phyloP scores from a whole-genome alignment of 2,329 filamentous ascomycete genomes.

The Nemania abortiva region DNA sequence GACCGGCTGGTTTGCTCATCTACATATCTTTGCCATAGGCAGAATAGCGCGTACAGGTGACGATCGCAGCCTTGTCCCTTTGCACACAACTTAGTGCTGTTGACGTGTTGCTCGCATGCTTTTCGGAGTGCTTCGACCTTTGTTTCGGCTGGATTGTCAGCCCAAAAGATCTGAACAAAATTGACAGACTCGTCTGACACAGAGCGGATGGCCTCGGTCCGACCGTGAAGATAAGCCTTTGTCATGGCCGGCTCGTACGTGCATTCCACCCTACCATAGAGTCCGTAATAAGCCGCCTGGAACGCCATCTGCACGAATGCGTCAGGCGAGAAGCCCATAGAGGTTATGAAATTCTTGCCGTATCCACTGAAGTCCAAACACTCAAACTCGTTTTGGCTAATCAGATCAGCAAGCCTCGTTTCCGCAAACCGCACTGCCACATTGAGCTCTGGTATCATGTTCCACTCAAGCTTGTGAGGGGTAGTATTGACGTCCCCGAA shows the following conservation, averaged over 20 bases:
- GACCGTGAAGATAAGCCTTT: conserved; percentile 90
- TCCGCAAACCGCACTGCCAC: conserved; percentile 96
- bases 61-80: conserved; percentile 93
- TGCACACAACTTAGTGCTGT: conserved; percentile 83
- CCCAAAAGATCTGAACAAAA: conserved; percentile 96
- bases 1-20: conserved; percentile 74
- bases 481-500: conserved; percentile 95
- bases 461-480: conserved; percentile 97
- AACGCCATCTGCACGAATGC: conserved; percentile 99
- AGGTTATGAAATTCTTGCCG: conserved; percentile 97
- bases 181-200: conserved; percentile 86
- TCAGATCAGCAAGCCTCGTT: conserved; percentile 91
- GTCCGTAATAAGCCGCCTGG: conserved; percentile 96
- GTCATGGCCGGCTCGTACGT: conserved; percentile 99
- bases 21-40: conserved; percentile 90
- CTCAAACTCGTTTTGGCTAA: conserved; percentile 95
- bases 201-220: conserved; percentile 91
- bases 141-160: conserved; percentile 81
- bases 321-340: conserved; percentile 95
- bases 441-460: conserved; percentile 91
- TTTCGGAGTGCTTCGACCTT: conserved; percentile 89
- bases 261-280: conserved; percentile 93
- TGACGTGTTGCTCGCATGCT: conserved; percentile 85
- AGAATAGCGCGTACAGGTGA: conserved; percentile 93
- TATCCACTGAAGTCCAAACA: conserved; percentile 90